Evolutionary conservation across 192 early-diverging fungal species (phyloP).

Genomic region (Mortierella antarctica): DNA sequence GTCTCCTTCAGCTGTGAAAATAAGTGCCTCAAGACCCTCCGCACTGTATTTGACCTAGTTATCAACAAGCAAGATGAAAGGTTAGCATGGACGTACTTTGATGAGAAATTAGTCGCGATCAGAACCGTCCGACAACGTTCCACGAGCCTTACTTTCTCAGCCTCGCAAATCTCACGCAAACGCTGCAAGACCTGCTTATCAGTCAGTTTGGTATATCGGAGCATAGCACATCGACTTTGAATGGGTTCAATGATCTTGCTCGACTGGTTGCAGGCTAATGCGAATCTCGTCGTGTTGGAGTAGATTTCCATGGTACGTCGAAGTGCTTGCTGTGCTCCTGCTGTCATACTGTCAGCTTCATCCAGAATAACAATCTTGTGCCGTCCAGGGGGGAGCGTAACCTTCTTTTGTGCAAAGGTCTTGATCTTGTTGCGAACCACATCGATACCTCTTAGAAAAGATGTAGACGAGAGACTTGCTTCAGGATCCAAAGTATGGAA

Average conservation of each 20-base stretch:
- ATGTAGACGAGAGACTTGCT: neutral
- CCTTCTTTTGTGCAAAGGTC: conserved; percentile 98
- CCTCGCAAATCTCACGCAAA: conserved; percentile 84
- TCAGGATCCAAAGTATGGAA: too few species aligned
- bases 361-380: conserved; percentile 96
- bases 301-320: conserved; percentile 99
- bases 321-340: conserved; percentile 96
- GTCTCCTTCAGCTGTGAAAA: conserved; percentile 97
- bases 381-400: conserved; percentile 88
- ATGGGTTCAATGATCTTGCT: conserved; percentile 99
- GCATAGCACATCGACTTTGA: conserved; percentile 93
- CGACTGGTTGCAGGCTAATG: conserved; percentile 95
- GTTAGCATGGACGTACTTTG: neutral
- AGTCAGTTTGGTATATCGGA: conserved; percentile 84
- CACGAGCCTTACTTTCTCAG: conserved; percentile 72
- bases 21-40: conserved; percentile 92
- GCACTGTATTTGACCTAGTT: conserved; percentile 81
- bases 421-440: conserved; percentile 97
- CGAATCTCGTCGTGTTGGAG: conserved; percentile 95
- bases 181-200: conserved; percentile 85
- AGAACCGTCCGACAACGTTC: too few species aligned
- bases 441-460: conserved; percentile 82
- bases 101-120: too few species aligned
- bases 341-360: conserved; percentile 99
- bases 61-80: neutral